These are phyloP conservation scores for Cryptococcus sp. DNA, from an alignment of 1,284 basidiomycete genomes.

Conservation along the genomic window DNA sequence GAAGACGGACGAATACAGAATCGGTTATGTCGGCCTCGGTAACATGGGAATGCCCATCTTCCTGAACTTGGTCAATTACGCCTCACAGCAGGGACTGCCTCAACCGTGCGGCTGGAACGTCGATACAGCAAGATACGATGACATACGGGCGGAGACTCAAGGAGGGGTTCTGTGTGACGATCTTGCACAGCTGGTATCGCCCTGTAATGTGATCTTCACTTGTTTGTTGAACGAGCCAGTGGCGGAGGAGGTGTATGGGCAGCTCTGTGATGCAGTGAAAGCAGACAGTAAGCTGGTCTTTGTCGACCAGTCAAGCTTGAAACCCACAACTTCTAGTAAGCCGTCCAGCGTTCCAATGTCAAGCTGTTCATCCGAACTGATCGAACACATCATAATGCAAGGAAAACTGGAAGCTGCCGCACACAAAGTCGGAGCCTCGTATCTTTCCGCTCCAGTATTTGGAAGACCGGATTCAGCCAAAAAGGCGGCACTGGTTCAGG, in stretches of 20 bases:
- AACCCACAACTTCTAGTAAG: constrained; percentile 36
- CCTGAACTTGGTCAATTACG: too few relatives aligned
- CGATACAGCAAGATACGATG: too few relatives aligned
- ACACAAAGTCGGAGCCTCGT: constrained; percentile 22
- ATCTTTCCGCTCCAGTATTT: constrained; percentile 40
- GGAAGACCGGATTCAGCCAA: constrained; percentile 37
- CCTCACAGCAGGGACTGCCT: too few relatives aligned
- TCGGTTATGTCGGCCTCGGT: too few relatives aligned
- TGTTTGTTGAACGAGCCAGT: constrained; percentile 40
- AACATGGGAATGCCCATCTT: too few relatives aligned
- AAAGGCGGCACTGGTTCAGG: constrained; percentile 31
- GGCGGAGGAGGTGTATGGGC: constrained; percentile 25
- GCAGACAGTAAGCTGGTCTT: constrained; percentile 24
- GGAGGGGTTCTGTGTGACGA: too few relatives aligned
- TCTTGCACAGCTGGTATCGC: too few relatives aligned
- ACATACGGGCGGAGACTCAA: too few relatives aligned
- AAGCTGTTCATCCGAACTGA: too few relatives aligned
- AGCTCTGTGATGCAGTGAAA: constrained; percentile 17
- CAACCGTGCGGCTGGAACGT: too few relatives aligned
- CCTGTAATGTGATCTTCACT: constrained; percentile 35
- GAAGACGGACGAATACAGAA: too few relatives aligned
- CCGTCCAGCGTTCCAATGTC: constrained; percentile 6
- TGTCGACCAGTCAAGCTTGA: constrained; percentile 38
- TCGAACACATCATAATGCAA: too few relatives aligned
- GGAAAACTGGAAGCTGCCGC: constrained; percentile 29